Base-by-base conservation (phyloP, 2,329 filamentous ascomycete genomes). In the Verticillium klebahnii region DNA sequence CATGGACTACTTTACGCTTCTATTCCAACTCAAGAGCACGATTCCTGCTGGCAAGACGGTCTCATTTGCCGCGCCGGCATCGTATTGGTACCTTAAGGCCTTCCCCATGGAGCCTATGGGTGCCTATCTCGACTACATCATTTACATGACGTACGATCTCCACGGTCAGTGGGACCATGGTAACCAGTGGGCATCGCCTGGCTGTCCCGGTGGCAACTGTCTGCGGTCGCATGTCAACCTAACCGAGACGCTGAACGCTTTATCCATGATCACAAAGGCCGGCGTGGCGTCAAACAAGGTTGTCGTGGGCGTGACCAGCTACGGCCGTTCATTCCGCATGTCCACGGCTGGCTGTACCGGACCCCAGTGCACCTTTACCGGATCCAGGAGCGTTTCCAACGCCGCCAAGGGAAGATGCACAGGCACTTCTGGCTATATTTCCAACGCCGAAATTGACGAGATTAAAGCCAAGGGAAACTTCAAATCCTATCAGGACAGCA, bases 171-270 rank as follows among this genome's bases (percentile, higher is more conserved):
- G 69, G 68, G 73, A 76, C 56, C 64, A 57, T n/a, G 65, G 62
- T 7, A 73, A 69, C 74, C 56, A 65, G 2, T 72, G 60, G 50
- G 54, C 72, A 0, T 60, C 59, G 8, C 37, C 63, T 2, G 74
- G 72, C 8, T 79, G 77, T 59, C 25, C 57, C 2, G 58, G 45
- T 0, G 70, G 73, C 2, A 71, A 68, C 62, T 75, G 71, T 52
- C 63, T 75, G 1, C 66, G 76, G 2, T 69, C 65, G 2, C 72
- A 77, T 56, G 68, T 77, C 25, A 78, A 78, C 63, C 37, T 69
- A 32, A 77, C 75, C 0, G 74, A 77, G 60, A 77, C 73, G 6
- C 36, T 39, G 3, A 23, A 40, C 36, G n/a, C 32, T 15, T 36
- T 58, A 9, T 7, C n/a, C 45, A 50, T 50, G 45, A 50, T 56